Base-by-base conservation (phyloP, 345 rosid genomes). In the Melastoma malabathricum region DNA sequence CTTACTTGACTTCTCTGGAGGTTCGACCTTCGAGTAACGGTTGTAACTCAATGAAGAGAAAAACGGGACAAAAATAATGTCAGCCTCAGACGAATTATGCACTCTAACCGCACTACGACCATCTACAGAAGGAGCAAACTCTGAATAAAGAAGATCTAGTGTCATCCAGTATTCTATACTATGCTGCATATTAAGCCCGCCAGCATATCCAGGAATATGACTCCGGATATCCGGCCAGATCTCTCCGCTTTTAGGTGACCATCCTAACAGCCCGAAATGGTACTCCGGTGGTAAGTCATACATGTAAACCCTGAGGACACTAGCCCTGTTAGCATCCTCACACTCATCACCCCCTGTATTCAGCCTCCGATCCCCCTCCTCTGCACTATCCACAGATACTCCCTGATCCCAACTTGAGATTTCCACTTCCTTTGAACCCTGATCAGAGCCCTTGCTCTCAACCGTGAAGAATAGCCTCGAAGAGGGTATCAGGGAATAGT, bases 101-200 rank as follows among this genome's bases (percentile, higher is more conserved):
- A 92, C 98, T 58, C 94, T 82, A 12, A 76, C 58, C 7, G 82
- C 97, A 10, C 78, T 72, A 20, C 73, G 71, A 34, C 72, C 70
- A 15, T 63, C 64, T 20, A 81, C 70, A 49, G 65, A 68, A n/a
- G 62, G 65, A 8, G 81, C 62, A 54, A 71, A 41, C 63, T 87
- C 93, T 2, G 95, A 84, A 55, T 81, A 78, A 27, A 92, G 81
- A 39, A 92, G 86, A 68, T 92, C 95, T 56, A 92, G 34, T 23
- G 97, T 87, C 15, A 92, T 68, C 98, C 98, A 92, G 59, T 84
- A 92, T 59, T 87, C 98, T 44, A 87, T 72, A 62, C 98, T 92
- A 38, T 92, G 97, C 18, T 92, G 97, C 88, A 87, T 63, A 64
- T 92, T 92, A 72, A 87, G 79, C 39, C 95, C 95, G 25, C 97